Conservation (phyloP, 371 early-diverging fungal genomes). For the Dichotomocladium elegans region DNA sequence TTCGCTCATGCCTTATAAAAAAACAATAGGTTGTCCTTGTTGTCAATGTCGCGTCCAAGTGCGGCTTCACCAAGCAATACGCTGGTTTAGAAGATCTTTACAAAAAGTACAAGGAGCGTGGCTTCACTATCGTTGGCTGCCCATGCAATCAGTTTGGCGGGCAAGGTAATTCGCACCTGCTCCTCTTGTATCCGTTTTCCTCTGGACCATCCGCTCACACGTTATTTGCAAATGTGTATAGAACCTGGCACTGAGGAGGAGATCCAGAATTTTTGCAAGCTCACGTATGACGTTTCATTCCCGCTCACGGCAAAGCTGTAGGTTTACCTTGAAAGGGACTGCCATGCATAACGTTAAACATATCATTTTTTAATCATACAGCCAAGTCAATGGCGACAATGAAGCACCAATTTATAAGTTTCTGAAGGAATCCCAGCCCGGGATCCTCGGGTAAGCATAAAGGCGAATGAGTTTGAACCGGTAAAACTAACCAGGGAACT, state of each 20-base stretch:
- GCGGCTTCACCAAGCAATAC: constrained; percentile 92
- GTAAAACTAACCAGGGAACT: too few species aligned
- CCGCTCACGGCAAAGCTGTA: constrained; percentile 80
- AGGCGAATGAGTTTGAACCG: background rate
- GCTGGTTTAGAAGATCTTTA: constrained; percentile 75
- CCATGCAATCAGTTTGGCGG: constrained; percentile 89
- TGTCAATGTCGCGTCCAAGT: constrained; percentile 95
- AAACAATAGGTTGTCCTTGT: constrained; percentile 72
- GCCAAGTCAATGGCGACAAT: constrained; percentile 79
- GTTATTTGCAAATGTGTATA: too few species aligned
- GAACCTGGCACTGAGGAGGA: constrained; percentile 59
- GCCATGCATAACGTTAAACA: constrained; percentile 1
- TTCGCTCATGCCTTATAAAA: background rate
- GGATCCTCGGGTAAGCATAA: constrained; percentile 49
- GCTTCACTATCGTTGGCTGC: constrained; percentile 74
- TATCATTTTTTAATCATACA: constrained; percentile 1
- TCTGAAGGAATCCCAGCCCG: constrained; percentile 63
- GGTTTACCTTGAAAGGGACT: background rate
- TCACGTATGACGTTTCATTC: constrained; percentile 74
- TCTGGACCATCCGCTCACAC: background rate
- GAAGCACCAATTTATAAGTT: constrained; percentile 72
- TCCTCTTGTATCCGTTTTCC: background rate
- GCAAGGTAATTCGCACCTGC: constrained; percentile 61
- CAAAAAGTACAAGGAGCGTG: constrained; percentile 76
- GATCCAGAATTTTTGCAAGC: constrained; percentile 63